Evolutionary conservation across 2,329 filamentous ascomycete genomes (phyloP), one percentile per base, ranked within the genome.

Genomic region (Mycocentrospora acerina): DNA sequence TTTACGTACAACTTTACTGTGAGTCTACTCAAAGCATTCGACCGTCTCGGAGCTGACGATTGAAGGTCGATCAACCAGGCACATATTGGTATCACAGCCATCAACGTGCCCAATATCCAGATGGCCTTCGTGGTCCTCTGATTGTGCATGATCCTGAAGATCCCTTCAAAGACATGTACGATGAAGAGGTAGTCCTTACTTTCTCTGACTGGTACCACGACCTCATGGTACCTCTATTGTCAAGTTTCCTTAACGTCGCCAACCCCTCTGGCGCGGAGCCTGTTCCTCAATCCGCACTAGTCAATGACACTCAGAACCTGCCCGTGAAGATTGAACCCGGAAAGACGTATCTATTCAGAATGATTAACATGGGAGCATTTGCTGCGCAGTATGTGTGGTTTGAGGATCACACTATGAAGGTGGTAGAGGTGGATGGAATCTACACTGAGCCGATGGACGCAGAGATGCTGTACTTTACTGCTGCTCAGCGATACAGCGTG

Each of bases 121-220:
- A 89, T 57, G 85, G 85, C 0, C 70, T 87, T 7, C 77, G 85
- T 4, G 83, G 82, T 0, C 80, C 85, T 0, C 66, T 89, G 34
- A 72, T 88, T 11, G 69, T 89, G n/a, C 76, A 85, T 41, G 80
- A 82, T 27, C 71, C 71, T 4, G 70, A 79, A 22, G 48, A 76
- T 68, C 37, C 76, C 67, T 75, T 73, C 46, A 63, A 70, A 15
- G 74, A 76, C 32, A 65, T 78, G 29, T 80, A 81, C 22, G 73
- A 78, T 24, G 75, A 77, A 28, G 85, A 88, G 45, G 68, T 82
- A 22, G 71, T 84, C 0, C 58, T 88, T 13, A 84, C 85, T 46
- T 66, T 89, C n/a, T 82, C 81, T 13, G 85, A 89, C 53, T 85
- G 85, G 72, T 88, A 89, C 42, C 83, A 88, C 51, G 78, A 83